Percentiles rank a stretch among this genome's conserved stretches.
Evolutionary conservation across 2,329 filamentous ascomycete genomes (phyloP).

Genomic region (Clonostachys byssicola): DNA sequence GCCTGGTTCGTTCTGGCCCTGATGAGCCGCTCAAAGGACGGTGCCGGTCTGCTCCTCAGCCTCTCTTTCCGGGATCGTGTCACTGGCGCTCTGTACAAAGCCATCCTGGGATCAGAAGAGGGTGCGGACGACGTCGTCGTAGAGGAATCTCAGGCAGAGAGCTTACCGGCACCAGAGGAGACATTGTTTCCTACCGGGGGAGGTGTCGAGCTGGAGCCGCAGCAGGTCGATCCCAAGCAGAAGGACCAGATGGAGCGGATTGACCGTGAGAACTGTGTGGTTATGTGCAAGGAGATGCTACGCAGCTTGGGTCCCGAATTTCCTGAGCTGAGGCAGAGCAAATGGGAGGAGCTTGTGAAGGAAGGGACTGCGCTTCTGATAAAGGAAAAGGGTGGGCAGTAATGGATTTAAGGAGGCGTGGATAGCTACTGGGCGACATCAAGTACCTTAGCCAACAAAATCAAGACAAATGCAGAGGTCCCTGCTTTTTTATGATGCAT

Average conservation of each 20-base stretch:
- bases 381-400: conserved; percentile 11
- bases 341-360: conserved; percentile 44
- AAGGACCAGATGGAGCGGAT: conserved; percentile 40
- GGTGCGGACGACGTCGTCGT: background rate
- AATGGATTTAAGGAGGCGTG: background rate
- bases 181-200: conserved; percentile 11
- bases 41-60: conserved; percentile 37
- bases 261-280: conserved; percentile 58
- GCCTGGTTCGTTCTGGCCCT: conserved; percentile 60
- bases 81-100: conserved; percentile 33
- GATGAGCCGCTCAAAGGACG: conserved; percentile 47
- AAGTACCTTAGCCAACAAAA: background rate
- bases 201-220: conserved; percentile 35
- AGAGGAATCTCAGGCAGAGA: conserved; percentile 3
- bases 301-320: conserved; percentile 35
- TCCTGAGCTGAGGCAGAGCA: conserved; percentile 25
- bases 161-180: conserved; percentile 3
- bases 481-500: conserved; percentile 2
- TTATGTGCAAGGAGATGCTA: conserved; percentile 52
- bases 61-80: conserved; percentile 37
- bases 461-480: background rate
- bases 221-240: conserved; percentile 37
- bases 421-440: background rate
- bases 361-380: conserved; percentile 43
- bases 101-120: conserved; percentile 35